phyloP scores from a whole-genome alignment of 179 eudicot genomes.

The Drosera spatulata region DNA sequence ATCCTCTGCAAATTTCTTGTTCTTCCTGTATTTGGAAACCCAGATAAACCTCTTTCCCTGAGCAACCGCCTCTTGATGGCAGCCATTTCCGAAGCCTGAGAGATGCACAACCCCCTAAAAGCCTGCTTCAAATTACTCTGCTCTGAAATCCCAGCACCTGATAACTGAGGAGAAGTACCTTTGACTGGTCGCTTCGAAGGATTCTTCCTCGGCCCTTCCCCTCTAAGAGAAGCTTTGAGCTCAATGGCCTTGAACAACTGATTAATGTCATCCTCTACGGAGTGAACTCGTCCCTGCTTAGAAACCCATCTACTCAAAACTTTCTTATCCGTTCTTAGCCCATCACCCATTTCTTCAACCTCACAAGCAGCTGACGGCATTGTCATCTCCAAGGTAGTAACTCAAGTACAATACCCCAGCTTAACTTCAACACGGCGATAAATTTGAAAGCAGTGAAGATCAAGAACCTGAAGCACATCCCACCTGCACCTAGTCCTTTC shows the following conservation, averaged over 20 bases:
- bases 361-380: constrained; percentile 24
- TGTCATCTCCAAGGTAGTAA: constrained; percentile 22
- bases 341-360: constrained; percentile 29
- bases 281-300: constrained; percentile 28
- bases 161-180: constrained; percentile 32
- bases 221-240: constrained; percentile 24
- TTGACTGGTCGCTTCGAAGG: constrained; percentile 63
- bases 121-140: constrained; percentile 72
- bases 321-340: constrained; percentile 15
- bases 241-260: constrained; percentile 63
- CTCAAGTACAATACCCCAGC: not conserved
- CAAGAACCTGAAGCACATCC: too few relatives aligned
- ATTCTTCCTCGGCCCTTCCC: constrained; percentile 32
- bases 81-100: constrained; percentile 92
- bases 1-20: constrained; percentile 23
- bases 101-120: constrained; percentile 66
- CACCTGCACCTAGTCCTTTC: too few relatives aligned
- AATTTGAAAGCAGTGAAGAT: too few relatives aligned
- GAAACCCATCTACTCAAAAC: constrained; percentile 18
- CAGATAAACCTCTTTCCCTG: constrained; percentile 29
- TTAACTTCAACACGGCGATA: too few relatives aligned
- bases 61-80: constrained; percentile 51
- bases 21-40: constrained; percentile 36
- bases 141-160: constrained; percentile 58
- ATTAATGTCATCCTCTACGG: constrained; percentile 66